Conservation (phyloP, 345 rosid species). For the Camelina sativa region DNA sequence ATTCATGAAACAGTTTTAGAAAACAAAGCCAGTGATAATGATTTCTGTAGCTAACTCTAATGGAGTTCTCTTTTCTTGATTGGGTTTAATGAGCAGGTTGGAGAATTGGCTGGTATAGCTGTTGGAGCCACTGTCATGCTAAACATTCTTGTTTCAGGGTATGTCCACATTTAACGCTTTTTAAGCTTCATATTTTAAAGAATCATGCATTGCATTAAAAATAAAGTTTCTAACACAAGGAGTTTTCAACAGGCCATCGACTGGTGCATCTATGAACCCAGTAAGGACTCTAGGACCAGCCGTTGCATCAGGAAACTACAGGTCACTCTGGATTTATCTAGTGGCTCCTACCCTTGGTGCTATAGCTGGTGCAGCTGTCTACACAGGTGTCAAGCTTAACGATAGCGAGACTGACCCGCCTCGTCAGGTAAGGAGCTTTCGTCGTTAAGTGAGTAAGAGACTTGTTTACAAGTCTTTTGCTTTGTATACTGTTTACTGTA, state of each 20-base stretch:
- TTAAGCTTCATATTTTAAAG: background rate
- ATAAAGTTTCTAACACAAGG: conserved; percentile 8
- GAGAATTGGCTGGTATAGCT: conserved; percentile 96
- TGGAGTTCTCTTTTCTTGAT: conserved; percentile 2
- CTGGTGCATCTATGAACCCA: conserved; percentile 66
- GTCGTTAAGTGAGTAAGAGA: conserved; percentile 55
- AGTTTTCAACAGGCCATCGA: conserved; percentile 67
- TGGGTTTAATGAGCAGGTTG: conserved; percentile 60
- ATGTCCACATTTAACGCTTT: conserved; percentile 9
- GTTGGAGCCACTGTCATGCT: conserved; percentile 99
- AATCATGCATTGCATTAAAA: background rate
- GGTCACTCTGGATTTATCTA: conserved; percentile 74
- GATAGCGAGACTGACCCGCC: conserved; percentile 66
- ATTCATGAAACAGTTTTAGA: background rate
- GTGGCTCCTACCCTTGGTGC: conserved; percentile 94
- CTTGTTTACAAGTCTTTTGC: conserved; percentile 32
- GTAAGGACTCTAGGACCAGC: conserved; percentile 88
- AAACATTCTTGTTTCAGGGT: conserved; percentile 94
- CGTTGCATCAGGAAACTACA: conserved; percentile 87
- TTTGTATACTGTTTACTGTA: conserved; percentile 22
- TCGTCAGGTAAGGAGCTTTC: conserved; percentile 81
- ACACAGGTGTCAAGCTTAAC: conserved; percentile 78
- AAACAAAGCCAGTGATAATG: background rate
- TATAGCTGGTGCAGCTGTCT: conserved; percentile 71
- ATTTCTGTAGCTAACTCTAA: background rate